These are phyloP conservation scores for Rhynchospora tenuis DNA, from an alignment of 176 grass and related monocot species.

Conservation along the genomic window DNA sequence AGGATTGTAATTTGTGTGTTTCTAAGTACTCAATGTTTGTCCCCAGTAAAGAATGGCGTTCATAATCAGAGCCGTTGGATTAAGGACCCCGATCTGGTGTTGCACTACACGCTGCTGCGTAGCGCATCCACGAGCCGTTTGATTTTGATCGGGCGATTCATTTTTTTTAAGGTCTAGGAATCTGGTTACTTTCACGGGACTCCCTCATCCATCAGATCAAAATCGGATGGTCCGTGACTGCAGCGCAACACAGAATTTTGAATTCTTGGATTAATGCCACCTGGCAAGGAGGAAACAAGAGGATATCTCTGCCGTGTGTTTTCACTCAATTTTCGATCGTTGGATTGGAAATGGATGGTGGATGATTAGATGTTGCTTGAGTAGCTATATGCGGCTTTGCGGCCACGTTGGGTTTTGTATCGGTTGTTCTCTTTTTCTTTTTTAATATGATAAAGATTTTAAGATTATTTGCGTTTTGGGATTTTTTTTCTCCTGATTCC, in stretches of 20 bases:
- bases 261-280: neutral
- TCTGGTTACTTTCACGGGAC: too few species aligned
- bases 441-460: neutral
- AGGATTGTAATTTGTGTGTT: conserved; percentile 10
- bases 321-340: neutral
- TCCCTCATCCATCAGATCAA: too few species aligned
- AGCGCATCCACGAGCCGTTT: too few species aligned
- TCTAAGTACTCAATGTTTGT: neutral
- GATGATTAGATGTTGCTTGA: neutral
- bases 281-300: neutral
- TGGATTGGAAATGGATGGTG: neutral
- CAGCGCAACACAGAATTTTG: too few species aligned
- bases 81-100: too few species aligned
- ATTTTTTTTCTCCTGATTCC: neutral
- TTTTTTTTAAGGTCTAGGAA: too few species aligned
- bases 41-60: conserved; percentile 7
- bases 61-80: neutral
- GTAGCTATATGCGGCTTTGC: neutral
- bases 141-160: too few species aligned
- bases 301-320: neutral
- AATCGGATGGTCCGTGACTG: too few species aligned
- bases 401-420: neutral
- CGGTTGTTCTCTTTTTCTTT: neutral
- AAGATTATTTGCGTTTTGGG: neutral
- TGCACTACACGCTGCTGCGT: too few species aligned